phyloP scores from a whole-genome alignment of 1,284 basidiomycete genomes.

The Ceraceosorus guamensis region DNA sequence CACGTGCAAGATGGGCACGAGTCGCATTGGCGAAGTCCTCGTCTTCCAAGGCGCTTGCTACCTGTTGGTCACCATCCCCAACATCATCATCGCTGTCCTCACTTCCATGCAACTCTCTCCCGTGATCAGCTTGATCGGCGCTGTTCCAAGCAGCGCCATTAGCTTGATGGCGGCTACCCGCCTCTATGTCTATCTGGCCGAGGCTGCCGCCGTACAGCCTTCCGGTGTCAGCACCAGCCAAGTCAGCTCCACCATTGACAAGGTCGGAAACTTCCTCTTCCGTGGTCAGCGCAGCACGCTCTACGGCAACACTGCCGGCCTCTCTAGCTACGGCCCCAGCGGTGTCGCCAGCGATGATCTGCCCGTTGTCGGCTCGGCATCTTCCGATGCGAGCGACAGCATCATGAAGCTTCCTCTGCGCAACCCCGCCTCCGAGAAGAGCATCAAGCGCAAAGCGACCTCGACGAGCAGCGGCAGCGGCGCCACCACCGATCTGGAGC shows the following conservation, averaged over 20 bases:
- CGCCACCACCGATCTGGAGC: background rate
- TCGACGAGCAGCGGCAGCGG: background rate
- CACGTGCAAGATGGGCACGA: conserved; percentile 20
- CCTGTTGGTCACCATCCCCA: conserved; percentile 25
- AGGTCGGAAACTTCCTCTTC: conserved; percentile 7
- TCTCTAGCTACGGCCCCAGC: background rate
- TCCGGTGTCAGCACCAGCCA: conserved; percentile 14
- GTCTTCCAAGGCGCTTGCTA: conserved; percentile 34
- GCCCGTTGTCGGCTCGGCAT: background rate
- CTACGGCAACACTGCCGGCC: no score
- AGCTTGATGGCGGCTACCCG: conserved; percentile 26
- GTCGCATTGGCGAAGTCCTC: conserved; percentile 22
- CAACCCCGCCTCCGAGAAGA: no score
- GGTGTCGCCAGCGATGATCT: background rate
- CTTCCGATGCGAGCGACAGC: background rate
- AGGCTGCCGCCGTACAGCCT: conserved; percentile 21
- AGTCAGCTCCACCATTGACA: conserved; percentile 1
- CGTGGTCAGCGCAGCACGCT: background rate
- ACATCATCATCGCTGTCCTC: conserved; percentile 22
- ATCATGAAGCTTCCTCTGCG: background rate
- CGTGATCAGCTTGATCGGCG: conserved; percentile 27
- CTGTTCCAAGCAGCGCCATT: conserved; percentile 26
- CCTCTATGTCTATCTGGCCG: conserved; percentile 28
- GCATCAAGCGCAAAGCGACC: no score
- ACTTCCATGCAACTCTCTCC: conserved; percentile 25